These are phyloP conservation scores for Clarireedia hainanense DNA, from an alignment of 2,329 filamentous ascomycete species.

Conservation along the genomic window DNA sequence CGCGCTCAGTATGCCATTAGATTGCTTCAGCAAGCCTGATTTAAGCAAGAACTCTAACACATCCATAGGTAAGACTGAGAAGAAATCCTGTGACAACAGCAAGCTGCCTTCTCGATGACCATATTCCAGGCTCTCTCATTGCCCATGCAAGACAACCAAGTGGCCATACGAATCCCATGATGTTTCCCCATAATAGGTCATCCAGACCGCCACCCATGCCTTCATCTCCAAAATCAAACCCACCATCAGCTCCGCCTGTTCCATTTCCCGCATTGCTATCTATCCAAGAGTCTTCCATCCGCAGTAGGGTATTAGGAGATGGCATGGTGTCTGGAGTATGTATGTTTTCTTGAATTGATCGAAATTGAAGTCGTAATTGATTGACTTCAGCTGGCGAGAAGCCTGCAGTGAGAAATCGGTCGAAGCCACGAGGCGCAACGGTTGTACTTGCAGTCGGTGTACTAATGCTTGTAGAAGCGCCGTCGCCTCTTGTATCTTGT, in stretches of 20 bases:
- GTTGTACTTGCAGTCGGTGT: constrained; percentile 30
- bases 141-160: constrained; percentile 80
- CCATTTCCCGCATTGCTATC: constrained; percentile 51
- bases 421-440: constrained; percentile 70
- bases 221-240: constrained; percentile 32
- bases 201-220: constrained; percentile 51
- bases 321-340: constrained; percentile 89
- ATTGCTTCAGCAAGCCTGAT: not conserved
- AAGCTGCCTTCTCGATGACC: constrained; percentile 74
- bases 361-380: constrained; percentile 79
- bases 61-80: constrained; percentile 69
- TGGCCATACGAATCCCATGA: constrained; percentile 94
- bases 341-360: constrained; percentile 71
- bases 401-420: constrained; percentile 71
- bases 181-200: constrained; percentile 77
- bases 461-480: constrained; percentile 10
- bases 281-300: constrained; percentile 86
- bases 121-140: constrained; percentile 78
- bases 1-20: not conserved
- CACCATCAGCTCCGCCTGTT: constrained; percentile 31
- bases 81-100: constrained; percentile 80
- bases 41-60: constrained; percentile 39
- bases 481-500: constrained; percentile 8
- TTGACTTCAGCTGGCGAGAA: constrained; percentile 80
- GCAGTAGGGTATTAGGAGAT: constrained; percentile 62